Base-by-base conservation (phyloP, 345 rosid species). In the Noccaea caerulescens region DNA sequence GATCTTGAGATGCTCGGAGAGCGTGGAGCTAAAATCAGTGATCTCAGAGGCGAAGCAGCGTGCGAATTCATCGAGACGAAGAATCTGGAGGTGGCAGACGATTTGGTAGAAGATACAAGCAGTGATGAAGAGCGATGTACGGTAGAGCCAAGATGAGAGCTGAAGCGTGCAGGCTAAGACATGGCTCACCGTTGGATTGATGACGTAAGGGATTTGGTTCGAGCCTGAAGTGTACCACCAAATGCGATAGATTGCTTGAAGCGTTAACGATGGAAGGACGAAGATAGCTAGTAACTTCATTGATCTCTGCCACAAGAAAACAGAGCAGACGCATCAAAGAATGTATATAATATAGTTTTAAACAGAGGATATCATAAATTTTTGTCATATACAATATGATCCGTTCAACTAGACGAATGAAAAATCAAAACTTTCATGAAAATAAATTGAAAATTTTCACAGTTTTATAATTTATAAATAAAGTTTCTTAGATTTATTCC, bases 141-240 rank as follows among this genome's bases (percentile, higher is more conserved):
- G 86, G 72, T 92, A 92, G 23, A 89, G 84, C 98, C 96, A 92
- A 3, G 96, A 88, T 7, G 59, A 68, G 59, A 92, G 87, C 84
- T 90, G 95, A 78, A 92, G 75, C 2, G 83, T 55, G 73, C 96
- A 92, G 0, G 79, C 66, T 32, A 92, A 49, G 32, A 76, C 68
- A 64, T 85, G 81, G 52, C 96, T 90, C 16, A 76, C 33, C 10
- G 74, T 76, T 14, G 60, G 67, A 81, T 84, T 86, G 4, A 71
- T 68, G 0, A 80, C 63, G 72, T 86, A 88, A 38, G 96, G 95
- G 59, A 92, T 90, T 49, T 83, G 56, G 49, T 77, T 16, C 1
- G 73, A 82, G 67, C 96, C 98, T 0, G 91, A 67, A 45, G 77
- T 72, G 53, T 85, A 92, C 96, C 98, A 92, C 96, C 98, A 92